Evolutionary conservation across 495 filamentous ascomycete genomes (phyloP), one percentile per base, ranked within the genome.

Genomic region (Penicillium samsonianum): DNA sequence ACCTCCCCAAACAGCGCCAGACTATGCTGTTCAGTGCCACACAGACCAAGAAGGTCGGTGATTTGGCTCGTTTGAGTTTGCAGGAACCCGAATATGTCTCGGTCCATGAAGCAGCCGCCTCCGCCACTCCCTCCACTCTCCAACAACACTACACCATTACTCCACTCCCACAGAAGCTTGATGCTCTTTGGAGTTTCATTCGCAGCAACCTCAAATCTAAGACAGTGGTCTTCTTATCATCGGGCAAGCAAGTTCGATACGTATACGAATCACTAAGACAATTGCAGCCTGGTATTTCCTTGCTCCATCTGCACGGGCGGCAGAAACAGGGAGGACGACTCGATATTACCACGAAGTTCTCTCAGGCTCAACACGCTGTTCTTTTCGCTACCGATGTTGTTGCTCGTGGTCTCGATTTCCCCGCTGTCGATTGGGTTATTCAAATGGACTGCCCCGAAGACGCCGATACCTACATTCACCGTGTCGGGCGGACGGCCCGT

Each of bases 401-500:
- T 33, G 94, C 94, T 0, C 82, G 94, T 62, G 94, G 94, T 52
- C 80, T 98, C 9, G 94, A 98, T 68, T 97, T 98, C 68, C 94
- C 94, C 0, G 90, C 92, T 12, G 92, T 98, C 1, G 94, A 98
- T 69, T 98, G 94, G 92, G 94, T 98, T 10, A 87, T 98, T 44
- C 94, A 98, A 66, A 72, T 91, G 26, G 94, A 98, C 69, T 96
- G 91, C 58, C 94, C 94, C 0, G 94, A 98, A 72, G 94, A 98
- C 71, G 89, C 88, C 1, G 94, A 96, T 59, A 98, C 94, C 0
- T 98, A 98, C 60, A 98, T 98, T 60, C 94, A 98, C 70, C 87
- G 94, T 50, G 95, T 97, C 12, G 94, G 94, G 16, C 85, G 94
- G 16, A 99, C 94, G 23, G 94, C 94, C 2, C 84, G 94, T n/a